phyloP scores from a whole-genome alignment of 495 filamentous ascomycete genomes.

The Penicillium bovifimosum region DNA sequence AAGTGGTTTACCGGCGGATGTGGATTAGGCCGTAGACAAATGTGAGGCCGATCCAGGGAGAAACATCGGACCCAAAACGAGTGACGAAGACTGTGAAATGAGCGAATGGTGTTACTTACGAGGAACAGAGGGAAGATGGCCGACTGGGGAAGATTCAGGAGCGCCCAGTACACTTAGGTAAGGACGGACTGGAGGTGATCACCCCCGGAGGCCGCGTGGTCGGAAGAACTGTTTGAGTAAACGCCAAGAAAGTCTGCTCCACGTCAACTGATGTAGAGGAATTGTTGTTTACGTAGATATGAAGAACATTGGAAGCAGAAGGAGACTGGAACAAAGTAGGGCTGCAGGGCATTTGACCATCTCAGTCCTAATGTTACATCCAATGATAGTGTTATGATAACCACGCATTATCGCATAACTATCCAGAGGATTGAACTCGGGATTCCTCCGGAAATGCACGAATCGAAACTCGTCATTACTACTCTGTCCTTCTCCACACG shows the following conservation, averaged over 20 bases:
- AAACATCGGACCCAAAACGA: conserved; percentile 15
- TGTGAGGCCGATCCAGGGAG: conserved; percentile 2
- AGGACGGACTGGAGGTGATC: conserved; percentile 3
- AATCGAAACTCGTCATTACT: neutral
- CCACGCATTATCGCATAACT: neutral
- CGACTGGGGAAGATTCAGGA: neutral
- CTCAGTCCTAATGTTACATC: neutral
- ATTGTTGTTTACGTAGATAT: neutral
- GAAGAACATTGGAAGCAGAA: neutral
- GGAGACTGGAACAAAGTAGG: neutral
- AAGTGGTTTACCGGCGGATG: conserved; percentile 6
- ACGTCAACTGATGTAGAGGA: neutral
- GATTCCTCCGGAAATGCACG: neutral
- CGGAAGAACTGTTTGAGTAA: neutral
- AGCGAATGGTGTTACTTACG: conserved; percentile 5
- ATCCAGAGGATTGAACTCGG: neutral
- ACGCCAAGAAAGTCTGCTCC: conserved; percentile 1
- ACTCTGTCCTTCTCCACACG: neutral
- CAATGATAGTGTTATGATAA: neutral
- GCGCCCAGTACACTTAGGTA: conserved; percentile 1
- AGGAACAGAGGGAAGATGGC: conserved; percentile 1
- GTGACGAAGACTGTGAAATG: neutral
- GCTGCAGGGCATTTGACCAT: neutral
- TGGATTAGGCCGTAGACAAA: conserved; percentile 5
- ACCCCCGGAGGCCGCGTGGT: conserved; percentile 3